Evolutionary conservation across 2,329 filamentous ascomycete genomes (phyloP), one percentile per base, ranked within the genome.

Genomic region (Lojkania enalia): DNA sequence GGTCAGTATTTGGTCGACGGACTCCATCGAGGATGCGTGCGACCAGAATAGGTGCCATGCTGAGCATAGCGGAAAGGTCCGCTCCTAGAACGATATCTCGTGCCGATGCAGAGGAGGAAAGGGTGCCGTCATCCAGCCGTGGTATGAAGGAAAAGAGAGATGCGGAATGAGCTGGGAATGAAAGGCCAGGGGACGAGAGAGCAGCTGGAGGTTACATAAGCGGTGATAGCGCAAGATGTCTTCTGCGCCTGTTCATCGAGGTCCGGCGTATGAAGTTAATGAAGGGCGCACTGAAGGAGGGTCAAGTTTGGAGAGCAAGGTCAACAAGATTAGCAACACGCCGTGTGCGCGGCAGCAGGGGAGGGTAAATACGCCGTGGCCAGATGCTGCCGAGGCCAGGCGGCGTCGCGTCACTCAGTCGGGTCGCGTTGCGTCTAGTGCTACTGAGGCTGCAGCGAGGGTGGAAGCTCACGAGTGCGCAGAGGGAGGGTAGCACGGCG

Each of bases 11-110:
- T 33, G 64, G 52, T 36, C 29, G 44, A 39, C 31, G 45, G 29
- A 45, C 52, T 42, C 66, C 65, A 54, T 70, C 55, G 43, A 70
- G 50, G 32, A 48, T 38, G 35, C 65, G 60, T 20, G 57, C 49
- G 16, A 44, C 39, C 20, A 63, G 48, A 39, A 64, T 40, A 30
- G 64, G 63, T 35, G 64, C 57, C 65, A 67, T 67, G 18, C 21
- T 55, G 51, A 59, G 54, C 61, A 66, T 66, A 40, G 30, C 52
- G 60, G 46, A 39, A 40, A 35, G 46, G 37, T 48, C 14, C 38
- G 39, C 42, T 51, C 46, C 57, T 27, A 44, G 44, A 36, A 29
- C 49, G 44, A 15, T 18, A 35, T 48, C 35, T n/a, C n/a, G n/a
- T n/a, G n/a, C n/a, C n/a, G n/a, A n/a, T 48, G 44, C 35, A 42